Evolutionary conservation across 139 green algal species (phyloP), one percentile per base, ranked within the genome.

Genomic region (Eudorina sp.): DNA sequence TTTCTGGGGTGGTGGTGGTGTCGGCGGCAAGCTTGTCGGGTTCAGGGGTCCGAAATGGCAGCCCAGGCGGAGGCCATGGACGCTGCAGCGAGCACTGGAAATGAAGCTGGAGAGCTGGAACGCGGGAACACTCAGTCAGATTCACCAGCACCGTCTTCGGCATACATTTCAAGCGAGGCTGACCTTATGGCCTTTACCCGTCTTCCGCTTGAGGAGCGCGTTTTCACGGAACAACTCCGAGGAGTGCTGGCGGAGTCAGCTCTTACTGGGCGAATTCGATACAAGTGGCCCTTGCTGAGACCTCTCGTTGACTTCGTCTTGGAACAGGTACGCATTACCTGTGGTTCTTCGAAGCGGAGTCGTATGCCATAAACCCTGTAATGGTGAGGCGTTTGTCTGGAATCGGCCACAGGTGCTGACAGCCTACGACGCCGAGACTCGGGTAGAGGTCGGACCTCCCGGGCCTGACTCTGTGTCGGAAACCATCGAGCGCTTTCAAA

Each of bases 191-290:
- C 48, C 1, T 92, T 92, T 38, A 84, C 66, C 0, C 66, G 48
- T 3, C 48, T 88, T 27, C 87, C 87, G 0, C 23, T 85, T 29
- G 58, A 83, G 7, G 82, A 93, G 64, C 70, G 89, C 3, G 62
- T 78, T 31, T 46, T 93, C 2, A 93, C 90, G 14, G 60, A 79
- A 13, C 55, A 90, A 11, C 79, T 94, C 27, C 79, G 89, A 19
- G 93, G 94, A 8, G 90, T 96, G 19, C 40, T 96, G 7, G 92
- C 92, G 29, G 92, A 96, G 72, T 90, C 86, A 0, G 94, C 94
- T 16, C 58, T 93, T 1, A 92, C 85, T 6, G 92, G 91, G 16
- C n/a, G 72, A 0, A 78, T 95, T 21, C 91, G 94, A 0, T 96
- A 94, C 86, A 78, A 88, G 23, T 96, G 94, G 94, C 40, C 64